Percentiles rank a stretch among this genome's conserved stretches.
Conservation (phyloP, 306 rosid genomes). For the Dalbergia cultrata region DNA sequence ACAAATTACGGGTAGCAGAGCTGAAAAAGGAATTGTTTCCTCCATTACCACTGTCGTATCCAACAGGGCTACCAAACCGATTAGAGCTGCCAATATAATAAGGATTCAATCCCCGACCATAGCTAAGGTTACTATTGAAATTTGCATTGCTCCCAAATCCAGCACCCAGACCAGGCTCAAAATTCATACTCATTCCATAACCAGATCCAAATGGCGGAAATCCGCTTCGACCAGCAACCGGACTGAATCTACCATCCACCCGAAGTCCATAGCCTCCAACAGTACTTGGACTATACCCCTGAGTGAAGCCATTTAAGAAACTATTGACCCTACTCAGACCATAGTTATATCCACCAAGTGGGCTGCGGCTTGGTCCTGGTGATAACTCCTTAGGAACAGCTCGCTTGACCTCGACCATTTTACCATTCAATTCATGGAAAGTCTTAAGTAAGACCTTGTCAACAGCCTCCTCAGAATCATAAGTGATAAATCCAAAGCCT, state of each 20-base stretch:
- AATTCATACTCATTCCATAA: slow-evolving; percentile 87
- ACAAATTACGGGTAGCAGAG: slow-evolving; percentile 77
- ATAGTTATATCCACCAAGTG: slow-evolving; percentile 76
- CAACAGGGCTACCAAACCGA: slow-evolving; percentile 70
- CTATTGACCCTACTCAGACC: slow-evolving; percentile 84
- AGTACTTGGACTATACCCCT: slow-evolving; percentile 78
- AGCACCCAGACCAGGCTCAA: slow-evolving; percentile 81
- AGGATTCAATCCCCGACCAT: slow-evolving; percentile 85
- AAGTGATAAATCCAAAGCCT: slow-evolving; percentile 97
- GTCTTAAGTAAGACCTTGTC: slow-evolving; percentile 87
- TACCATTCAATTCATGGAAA: slow-evolving; percentile 95
- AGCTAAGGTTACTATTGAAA: slow-evolving; percentile 72
- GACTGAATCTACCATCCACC: slow-evolving; percentile 87
- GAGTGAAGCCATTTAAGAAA: slow-evolving; percentile 85
- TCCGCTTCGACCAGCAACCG: slow-evolving; percentile 81
- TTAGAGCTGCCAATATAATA: slow-evolving; percentile 76
- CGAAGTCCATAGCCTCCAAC: slow-evolving; percentile 87
- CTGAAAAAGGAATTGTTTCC: slow-evolving; percentile 86
- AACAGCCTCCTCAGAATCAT: slow-evolving; percentile 97
- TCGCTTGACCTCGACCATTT: slow-evolving; percentile 99
- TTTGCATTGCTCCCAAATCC: slow-evolving; percentile 83
- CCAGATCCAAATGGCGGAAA: slow-evolving; percentile 84
- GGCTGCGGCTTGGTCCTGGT: slow-evolving; percentile 90
- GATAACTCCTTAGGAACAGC: slow-evolving; percentile 99
- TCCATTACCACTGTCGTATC: slow-evolving; percentile 78